phyloP scores from a whole-genome alignment of 768 basidiomycete genomes.

The Boletus reticuloceps region DNA sequence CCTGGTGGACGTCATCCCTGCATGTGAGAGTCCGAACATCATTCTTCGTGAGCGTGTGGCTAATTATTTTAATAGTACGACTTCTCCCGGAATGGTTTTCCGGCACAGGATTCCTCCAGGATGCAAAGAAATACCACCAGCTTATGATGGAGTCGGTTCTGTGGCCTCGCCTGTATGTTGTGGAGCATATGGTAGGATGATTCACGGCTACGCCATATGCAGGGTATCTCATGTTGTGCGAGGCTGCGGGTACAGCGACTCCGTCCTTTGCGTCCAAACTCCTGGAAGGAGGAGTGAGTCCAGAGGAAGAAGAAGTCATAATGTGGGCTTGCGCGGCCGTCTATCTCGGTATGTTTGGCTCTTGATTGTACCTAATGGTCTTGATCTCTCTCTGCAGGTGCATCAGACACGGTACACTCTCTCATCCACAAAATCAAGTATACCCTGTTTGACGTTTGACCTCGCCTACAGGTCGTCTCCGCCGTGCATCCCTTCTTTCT shows the following conservation, averaged over 20 bases:
- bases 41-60: not conserved
- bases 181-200: conserved; percentile 43
- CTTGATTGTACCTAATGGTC: no score
- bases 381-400: not conserved
- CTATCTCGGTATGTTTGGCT: conserved; percentile 8
- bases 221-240: not conserved
- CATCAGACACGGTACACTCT: not conserved
- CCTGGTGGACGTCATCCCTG: conserved; percentile 23
- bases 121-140: conserved; percentile 24
- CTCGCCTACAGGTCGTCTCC: conserved; percentile 11
- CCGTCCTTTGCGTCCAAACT: conserved; percentile 19
- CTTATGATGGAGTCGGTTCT: conserved; percentile 39
- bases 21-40: conserved; percentile 6
- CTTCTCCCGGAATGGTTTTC: conserved; percentile 36
- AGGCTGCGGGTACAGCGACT: conserved; percentile 18
- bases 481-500: conserved; percentile 22
- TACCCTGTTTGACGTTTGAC: not conserved
- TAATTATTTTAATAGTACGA: conserved; percentile 16
- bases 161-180: conserved; percentile 43
- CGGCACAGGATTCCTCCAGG: conserved; percentile 33
- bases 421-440: conserved; percentile 33
- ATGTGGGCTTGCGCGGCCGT: conserved; percentile 15
- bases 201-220: no score
- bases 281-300: conserved; percentile 7
- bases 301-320: conserved; percentile 19